phyloP scores from a whole-genome alignment of 1,284 basidiomycete genomes.

The Lentinula novae-zelandiae region DNA sequence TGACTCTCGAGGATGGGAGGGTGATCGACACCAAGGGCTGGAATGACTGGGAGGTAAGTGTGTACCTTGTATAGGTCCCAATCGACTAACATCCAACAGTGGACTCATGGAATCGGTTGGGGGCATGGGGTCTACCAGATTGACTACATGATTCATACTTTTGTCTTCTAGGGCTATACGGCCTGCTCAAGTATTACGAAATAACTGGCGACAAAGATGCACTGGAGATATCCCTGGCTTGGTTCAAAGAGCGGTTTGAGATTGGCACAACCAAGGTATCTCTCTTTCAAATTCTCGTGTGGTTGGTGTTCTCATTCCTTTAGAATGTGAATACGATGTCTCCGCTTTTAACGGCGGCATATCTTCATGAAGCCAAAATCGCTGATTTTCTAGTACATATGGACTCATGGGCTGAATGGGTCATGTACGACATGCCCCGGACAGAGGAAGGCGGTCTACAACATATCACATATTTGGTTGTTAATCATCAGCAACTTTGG shows the following conservation, averaged over 20 bases:
- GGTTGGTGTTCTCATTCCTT: not conserved
- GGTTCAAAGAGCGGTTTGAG: conserved; percentile 55
- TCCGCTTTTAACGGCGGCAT: conserved; percentile 54
- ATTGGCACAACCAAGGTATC: conserved; percentile 52
- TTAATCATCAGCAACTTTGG: conserved; percentile 59
- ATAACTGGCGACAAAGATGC: conserved; percentile 40
- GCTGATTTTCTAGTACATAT: conserved; percentile 42
- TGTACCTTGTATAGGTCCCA: not conserved
- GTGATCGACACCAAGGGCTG: conserved; percentile 67
- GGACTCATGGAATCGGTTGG: conserved; percentile 56
- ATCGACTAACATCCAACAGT: conserved; percentile 25
- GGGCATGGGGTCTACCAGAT: not conserved
- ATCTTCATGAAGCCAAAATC: conserved; percentile 40
- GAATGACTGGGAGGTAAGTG: conserved; percentile 56
- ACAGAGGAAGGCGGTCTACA: conserved; percentile 60
- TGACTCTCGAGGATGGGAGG: conserved; percentile 51
- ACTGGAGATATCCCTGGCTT: conserved; percentile 45
- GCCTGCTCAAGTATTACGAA: conserved; percentile 40
- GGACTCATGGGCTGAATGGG: conserved; percentile 66
- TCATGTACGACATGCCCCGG: conserved; percentile 55
- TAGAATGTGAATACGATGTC: conserved; percentile 69
- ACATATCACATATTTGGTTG: conserved; percentile 54
- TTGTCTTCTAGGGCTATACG: conserved; percentile 36
- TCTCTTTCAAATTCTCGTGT: not conserved
- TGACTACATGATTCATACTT: not conserved